Evolutionary conservation across 2,329 filamentous ascomycete species (phyloP).

Genomic region (Aspergillus calidoustus): DNA sequence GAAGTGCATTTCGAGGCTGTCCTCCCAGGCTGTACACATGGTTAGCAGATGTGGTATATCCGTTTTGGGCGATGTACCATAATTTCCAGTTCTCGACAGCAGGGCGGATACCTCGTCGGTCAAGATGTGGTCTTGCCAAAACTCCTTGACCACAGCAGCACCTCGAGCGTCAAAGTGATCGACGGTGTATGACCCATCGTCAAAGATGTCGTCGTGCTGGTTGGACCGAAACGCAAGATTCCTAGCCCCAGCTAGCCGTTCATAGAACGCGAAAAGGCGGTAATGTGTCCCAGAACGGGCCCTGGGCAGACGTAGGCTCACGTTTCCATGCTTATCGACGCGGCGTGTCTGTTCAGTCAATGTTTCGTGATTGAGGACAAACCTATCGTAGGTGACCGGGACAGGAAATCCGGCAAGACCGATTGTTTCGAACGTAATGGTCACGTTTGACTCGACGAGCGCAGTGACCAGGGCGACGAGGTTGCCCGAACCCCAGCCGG

Average conservation of each 20-base stretch:
- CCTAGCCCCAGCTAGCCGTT: background rate
- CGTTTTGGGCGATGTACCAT: background rate
- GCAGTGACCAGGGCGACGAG: background rate
- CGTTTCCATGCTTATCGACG: background rate
- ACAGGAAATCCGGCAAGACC: background rate
- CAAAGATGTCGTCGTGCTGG: background rate
- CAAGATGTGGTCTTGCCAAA: conserved; percentile 11
- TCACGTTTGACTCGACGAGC: background rate
- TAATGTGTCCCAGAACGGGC: background rate
- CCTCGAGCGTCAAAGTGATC: conserved; percentile 9
- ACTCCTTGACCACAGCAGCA: background rate
- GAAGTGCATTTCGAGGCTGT: conserved; percentile 37
- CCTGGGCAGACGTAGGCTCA: background rate
- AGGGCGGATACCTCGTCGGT: background rate
- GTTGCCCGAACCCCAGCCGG: conserved; percentile 12
- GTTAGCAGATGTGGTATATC: background rate
- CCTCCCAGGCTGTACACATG: conserved; percentile 25
- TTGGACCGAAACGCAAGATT: background rate
- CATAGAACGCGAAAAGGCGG: background rate
- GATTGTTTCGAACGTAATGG: background rate
- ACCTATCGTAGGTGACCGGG: background rate
- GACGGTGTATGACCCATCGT: conserved; percentile 10
- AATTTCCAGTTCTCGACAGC: conserved; percentile 2
- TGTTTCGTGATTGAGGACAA: background rate
- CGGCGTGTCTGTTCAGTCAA: background rate